Evolutionary conservation across 2,329 filamentous ascomycete species (phyloP), one percentile per base, ranked within the genome.

Genomic region (Calonectria naviculata): DNA sequence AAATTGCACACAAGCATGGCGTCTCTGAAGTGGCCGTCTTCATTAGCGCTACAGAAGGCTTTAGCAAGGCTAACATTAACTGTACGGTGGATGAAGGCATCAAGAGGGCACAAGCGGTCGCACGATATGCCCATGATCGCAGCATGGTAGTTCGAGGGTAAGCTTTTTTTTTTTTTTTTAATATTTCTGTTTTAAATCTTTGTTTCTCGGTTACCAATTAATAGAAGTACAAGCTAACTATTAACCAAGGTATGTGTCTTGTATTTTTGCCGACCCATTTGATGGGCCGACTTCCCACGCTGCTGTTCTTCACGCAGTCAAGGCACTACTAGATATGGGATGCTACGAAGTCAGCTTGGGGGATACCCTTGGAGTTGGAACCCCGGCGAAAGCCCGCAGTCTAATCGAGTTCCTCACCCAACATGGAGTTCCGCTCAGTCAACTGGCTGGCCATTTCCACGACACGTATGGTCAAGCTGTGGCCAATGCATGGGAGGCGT

Each of bases 391-490:
- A 4, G 70, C 72, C 4, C 79, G 81, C 3, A 81, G 87, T 70
- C 81, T 91, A 7, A 80, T 91, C 58, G 84, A 85, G 60, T 87
- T 79, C 68, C 79, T 91, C 67, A 79, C 82, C 10, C 84, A 87
- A 5, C 87, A 88, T 1, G 88, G 87, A 0, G 84, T 93, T 4
- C 86, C 88, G 4, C 84, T 85, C 19, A 85, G 86, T 38, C 87
- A 21, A 1, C 19, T 94, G 1, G 92, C 92, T 0, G 87, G 92
- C 70, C 92, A 94, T 78, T 94, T 94, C 78, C 92, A 94, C 76
- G 92, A 94, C 76, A 94, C 92, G 0, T 93, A 93, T 77, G 92
- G 92, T 5, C 90, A 92, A 78, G 92, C 91, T 1, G 84, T 93
- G 2, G 89, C 91, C 2, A 94, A 94, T 77, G 89, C 89, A 0